These are phyloP conservation scores for Colletotrichum trifolii DNA, from an alignment of 2,329 filamentous ascomycete species.

Conservation along the genomic window DNA sequence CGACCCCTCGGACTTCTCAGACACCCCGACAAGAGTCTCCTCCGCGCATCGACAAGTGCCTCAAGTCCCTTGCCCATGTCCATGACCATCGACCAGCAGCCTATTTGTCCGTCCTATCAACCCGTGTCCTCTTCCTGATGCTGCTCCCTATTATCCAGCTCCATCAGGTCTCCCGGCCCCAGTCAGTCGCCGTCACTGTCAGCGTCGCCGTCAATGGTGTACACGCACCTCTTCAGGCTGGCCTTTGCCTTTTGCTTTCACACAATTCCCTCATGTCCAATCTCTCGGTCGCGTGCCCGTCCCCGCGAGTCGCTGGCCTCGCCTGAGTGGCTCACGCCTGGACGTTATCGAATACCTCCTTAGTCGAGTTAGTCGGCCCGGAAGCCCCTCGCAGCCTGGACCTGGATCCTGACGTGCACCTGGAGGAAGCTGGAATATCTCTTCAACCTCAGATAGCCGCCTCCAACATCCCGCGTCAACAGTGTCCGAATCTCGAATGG, in stretches of 20 bases:
- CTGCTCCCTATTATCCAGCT: constrained; percentile 25
- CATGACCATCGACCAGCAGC: constrained; percentile 19
- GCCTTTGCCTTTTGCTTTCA: neutral
- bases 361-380: constrained; percentile 26
- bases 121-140: constrained; percentile 18
- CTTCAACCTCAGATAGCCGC: neutral
- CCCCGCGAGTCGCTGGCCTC: constrained; percentile 12
- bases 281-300: constrained; percentile 21
- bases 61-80: neutral
- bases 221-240: neutral
- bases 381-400: neutral
- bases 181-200: neutral
- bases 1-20: neutral
- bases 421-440: neutral
- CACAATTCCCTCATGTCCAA: neutral
- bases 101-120: constrained; percentile 34
- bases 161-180: constrained; percentile 8
- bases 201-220: neutral
- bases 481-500: constrained; percentile 19
- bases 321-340: neutral
- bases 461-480: constrained; percentile 21
- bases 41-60: neutral
- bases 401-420: constrained; percentile 1
- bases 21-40: constrained; percentile 2
- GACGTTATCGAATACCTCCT: constrained; percentile 27